phyloP scores from a whole-genome alignment of 2,329 filamentous ascomycete species.

The Ilyonectria robusta region DNA sequence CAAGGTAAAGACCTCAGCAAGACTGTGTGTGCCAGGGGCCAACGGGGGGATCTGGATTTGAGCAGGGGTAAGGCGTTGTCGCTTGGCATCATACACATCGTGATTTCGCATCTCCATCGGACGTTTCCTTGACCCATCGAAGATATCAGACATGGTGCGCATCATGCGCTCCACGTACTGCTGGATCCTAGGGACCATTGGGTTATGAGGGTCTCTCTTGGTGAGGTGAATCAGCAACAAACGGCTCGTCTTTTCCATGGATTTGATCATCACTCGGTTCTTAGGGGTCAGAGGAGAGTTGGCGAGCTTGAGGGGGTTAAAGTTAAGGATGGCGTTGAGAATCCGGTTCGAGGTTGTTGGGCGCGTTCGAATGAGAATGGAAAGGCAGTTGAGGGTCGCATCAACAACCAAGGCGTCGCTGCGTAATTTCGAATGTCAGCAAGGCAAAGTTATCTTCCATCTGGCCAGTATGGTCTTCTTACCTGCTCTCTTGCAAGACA shows the following conservation, averaged over 20 bases:
- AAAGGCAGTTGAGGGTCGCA: slow-evolving; percentile 90
- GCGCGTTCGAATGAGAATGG: slow-evolving; percentile 85
- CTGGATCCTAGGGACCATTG: slow-evolving; percentile 83
- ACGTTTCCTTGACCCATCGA: slow-evolving; percentile 88
- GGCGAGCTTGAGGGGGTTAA: slow-evolving; percentile 90
- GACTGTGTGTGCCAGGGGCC: slow-evolving; percentile 80
- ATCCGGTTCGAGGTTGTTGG: slow-evolving; percentile 89
- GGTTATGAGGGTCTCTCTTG: slow-evolving; percentile 88
- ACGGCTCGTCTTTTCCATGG: slow-evolving; percentile 94
- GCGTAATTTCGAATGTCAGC: slow-evolving; percentile 31
- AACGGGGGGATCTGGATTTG: slow-evolving; percentile 76
- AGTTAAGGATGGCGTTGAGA: slow-evolving; percentile 86
- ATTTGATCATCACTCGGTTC: slow-evolving; percentile 86
- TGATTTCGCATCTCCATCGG: slow-evolving; percentile 78
- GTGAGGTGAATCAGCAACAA: slow-evolving; percentile 86
- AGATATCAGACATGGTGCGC: slow-evolving; percentile 81
- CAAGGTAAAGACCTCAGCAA: slow-evolving; percentile 89
- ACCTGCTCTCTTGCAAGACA: slow-evolving; percentile 90
- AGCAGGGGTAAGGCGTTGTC: slow-evolving; percentile 74
- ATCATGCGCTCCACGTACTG: slow-evolving; percentile 88
- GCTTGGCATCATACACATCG: slow-evolving; percentile 85
- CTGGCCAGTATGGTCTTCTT: slow-evolving; percentile 50
- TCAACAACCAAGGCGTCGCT: slow-evolving; percentile 92
- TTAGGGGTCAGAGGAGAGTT: slow-evolving; percentile 83
- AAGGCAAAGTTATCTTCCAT: background rate